phyloP scores from a whole-genome alignment of 1,284 basidiomycete species.

The Ustilago tritici region DNA sequence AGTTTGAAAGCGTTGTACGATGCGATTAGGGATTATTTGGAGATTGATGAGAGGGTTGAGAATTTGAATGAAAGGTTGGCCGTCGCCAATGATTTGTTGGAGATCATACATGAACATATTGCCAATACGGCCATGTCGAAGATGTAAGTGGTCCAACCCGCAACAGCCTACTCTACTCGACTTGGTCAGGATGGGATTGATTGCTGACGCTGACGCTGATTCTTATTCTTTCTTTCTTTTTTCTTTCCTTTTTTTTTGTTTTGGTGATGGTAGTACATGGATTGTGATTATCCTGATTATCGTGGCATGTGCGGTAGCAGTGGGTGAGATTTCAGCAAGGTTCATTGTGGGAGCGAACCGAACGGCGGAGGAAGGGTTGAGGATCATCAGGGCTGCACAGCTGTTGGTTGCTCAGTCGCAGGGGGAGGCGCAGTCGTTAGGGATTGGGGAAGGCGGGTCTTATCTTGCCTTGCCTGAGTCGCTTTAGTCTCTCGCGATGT shows the following conservation, averaged over 20 bases:
- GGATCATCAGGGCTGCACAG: slow-evolving; percentile 6
- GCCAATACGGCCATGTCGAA: slow-evolving; percentile 84
- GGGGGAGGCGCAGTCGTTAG: not conserved
- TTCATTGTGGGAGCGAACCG: slow-evolving; percentile 73
- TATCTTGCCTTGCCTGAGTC: not conserved
- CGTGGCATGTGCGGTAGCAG: slow-evolving; percentile 85
- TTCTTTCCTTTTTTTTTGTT: not conserved
- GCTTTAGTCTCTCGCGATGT: not conserved
- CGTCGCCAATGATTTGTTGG: slow-evolving; percentile 78
- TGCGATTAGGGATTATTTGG: slow-evolving; percentile 93
- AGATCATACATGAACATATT: slow-evolving; percentile 90
- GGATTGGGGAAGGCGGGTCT: not conserved
- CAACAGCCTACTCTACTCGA: not conserved
- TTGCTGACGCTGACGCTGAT: not conserved
- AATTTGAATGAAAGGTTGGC: slow-evolving; percentile 89
- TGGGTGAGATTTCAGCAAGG: slow-evolving; percentile 86
- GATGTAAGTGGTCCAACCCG: slow-evolving; percentile 48
- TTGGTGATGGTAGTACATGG: slow-evolving; percentile 75
- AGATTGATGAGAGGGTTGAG: slow-evolving; percentile 85
- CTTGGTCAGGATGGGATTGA: not conserved
- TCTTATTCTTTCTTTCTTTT: too few species aligned
- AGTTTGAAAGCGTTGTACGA: slow-evolving; percentile 89
- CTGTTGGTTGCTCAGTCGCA: not conserved
- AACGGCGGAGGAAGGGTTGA: slow-evolving; percentile 26
- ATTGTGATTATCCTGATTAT: slow-evolving; percentile 95